A percentile compares a stretch with the other conserved stretches of the same genome.
These are phyloP conservation scores for Neofusicoccum sp. DNA, from an alignment of 2,329 filamentous ascomycete genomes.

Conservation along the genomic window DNA sequence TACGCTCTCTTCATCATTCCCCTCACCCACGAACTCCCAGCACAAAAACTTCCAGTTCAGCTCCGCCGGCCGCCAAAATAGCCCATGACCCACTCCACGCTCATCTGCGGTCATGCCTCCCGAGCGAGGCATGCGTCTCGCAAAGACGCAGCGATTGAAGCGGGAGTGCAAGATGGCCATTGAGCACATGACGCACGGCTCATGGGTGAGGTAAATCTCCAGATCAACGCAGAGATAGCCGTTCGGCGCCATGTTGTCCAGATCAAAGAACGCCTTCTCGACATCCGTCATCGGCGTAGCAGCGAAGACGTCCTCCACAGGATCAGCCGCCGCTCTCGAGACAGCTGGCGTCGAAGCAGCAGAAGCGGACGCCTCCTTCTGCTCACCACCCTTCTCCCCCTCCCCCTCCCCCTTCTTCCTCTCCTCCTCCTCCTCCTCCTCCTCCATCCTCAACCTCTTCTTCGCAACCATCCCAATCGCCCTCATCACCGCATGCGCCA, in stretches of 20 bases:
- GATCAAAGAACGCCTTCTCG: conserved; percentile 61
- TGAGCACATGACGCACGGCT: conserved; percentile 93
- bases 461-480: conserved; percentile 79
- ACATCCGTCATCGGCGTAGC: conserved; percentile 67
- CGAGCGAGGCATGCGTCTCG: conserved; percentile 72
- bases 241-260: conserved; percentile 59
- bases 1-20: background rate
- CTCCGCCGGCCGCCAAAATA: conserved; percentile 67
- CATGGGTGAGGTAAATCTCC: conserved; percentile 91
- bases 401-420: conserved; percentile 19
- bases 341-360: conserved; percentile 25
- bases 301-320: conserved; percentile 51
- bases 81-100: conserved; percentile 48
- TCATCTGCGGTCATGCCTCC: conserved; percentile 78
- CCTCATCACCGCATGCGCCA: conserved; percentile 75
- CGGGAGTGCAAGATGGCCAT: conserved; percentile 95
- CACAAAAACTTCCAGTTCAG: conserved; percentile 83
- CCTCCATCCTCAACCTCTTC: conserved; percentile 45
- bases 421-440: conserved; percentile 11
- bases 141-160: conserved; percentile 83
- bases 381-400: background rate
- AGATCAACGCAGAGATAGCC: conserved; percentile 93
- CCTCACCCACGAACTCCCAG: conserved; percentile 64
- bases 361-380: background rate
- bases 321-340: conserved; percentile 25